Evolutionary conservation across 495 filamentous ascomycete species (phyloP).

Genomic region (Neurospora africana): DNA sequence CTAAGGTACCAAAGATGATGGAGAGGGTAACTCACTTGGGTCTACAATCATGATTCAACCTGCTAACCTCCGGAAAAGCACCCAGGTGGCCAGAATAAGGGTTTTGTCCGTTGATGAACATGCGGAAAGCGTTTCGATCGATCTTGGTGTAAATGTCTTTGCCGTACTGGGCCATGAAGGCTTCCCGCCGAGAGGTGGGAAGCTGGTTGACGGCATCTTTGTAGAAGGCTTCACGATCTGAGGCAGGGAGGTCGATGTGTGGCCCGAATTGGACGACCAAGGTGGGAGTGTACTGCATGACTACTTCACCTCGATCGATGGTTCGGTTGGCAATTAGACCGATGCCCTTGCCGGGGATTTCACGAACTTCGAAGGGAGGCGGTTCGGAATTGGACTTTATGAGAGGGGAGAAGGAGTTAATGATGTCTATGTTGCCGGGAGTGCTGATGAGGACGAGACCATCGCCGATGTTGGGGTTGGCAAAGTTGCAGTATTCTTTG

Average conservation of each 20-base stretch:
- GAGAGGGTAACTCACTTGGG: conserved; percentile 27
- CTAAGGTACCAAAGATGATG: no score
- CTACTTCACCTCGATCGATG: conserved; percentile 28
- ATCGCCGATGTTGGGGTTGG: conserved; percentile 15
- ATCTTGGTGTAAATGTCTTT: conserved; percentile 22
- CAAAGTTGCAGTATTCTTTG: conserved; percentile 27
- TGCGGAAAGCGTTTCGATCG: conserved; percentile 30
- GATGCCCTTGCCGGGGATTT: conserved; percentile 28
- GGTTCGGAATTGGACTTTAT: not conserved
- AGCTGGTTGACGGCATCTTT: conserved; percentile 20
- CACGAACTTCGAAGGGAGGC: conserved; percentile 16
- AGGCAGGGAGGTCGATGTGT: conserved; percentile 17
- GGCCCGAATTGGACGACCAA: conserved; percentile 21
- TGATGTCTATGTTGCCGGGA: conserved; percentile 15
- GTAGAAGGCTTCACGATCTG: conserved; percentile 17
- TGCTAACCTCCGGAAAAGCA: conserved; percentile 25
- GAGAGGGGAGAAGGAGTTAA: conserved; percentile 7
- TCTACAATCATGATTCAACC: conserved; percentile 35
- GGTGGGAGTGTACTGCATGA: conserved; percentile 24
- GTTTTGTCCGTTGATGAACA: conserved; percentile 22
- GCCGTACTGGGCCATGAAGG: conserved; percentile 28
- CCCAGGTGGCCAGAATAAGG: conserved; percentile 24
- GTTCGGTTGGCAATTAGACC: conserved; percentile 30
- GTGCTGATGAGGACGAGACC: conserved; percentile 27
- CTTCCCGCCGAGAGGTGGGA: conserved; percentile 5